phyloP scores from a whole-genome alignment of 129 eudicot species.

The Calendula officinalis region DNA sequence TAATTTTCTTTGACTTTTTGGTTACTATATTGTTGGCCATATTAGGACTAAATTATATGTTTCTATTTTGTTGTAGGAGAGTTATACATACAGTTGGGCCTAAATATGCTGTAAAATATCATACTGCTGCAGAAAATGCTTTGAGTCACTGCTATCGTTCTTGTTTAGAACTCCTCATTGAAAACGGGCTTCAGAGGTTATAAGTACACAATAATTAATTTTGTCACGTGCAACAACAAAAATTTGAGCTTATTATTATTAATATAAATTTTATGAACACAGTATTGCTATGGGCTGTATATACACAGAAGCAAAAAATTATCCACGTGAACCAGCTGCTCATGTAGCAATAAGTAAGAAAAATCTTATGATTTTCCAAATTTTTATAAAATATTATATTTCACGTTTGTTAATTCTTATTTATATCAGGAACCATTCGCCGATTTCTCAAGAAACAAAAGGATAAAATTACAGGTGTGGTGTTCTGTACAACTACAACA shows the following conservation, averaged over 20 bases:
- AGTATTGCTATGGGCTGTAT: conserved; percentile 98
- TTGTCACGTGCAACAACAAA: conserved; percentile 3
- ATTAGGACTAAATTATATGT: neutral
- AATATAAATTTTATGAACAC: conserved; percentile 28
- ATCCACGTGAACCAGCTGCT: conserved; percentile 99
- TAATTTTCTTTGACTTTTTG: conserved; percentile 9
- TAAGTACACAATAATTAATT: neutral
- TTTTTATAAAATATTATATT: neutral
- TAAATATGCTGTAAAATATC: conserved; percentile 96
- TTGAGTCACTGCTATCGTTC: conserved; percentile 95
- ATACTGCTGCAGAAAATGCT: conserved; percentile 99
- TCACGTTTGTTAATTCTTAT: conserved; percentile 7
- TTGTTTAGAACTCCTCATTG: conserved; percentile 95
- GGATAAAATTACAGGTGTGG: conserved; percentile 71
- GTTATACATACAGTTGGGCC: conserved; percentile 99
- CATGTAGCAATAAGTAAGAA: conserved; percentile 96
- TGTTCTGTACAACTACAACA: conserved; percentile 78
- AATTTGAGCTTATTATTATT: conserved; percentile 25
- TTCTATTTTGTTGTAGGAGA: conserved; percentile 52
- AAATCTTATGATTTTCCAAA: neutral
- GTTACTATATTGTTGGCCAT: neutral
- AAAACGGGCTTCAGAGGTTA: conserved; percentile 80
- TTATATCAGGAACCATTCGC: conserved; percentile 82
- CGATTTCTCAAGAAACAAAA: conserved; percentile 98
- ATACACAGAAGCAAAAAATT: conserved; percentile 93